Percentiles rank a stretch among this genome's conserved stretches.
phyloP scores from a whole-genome alignment of 2,329 filamentous ascomycete species.

The Mollisiaceae sp. region DNA sequence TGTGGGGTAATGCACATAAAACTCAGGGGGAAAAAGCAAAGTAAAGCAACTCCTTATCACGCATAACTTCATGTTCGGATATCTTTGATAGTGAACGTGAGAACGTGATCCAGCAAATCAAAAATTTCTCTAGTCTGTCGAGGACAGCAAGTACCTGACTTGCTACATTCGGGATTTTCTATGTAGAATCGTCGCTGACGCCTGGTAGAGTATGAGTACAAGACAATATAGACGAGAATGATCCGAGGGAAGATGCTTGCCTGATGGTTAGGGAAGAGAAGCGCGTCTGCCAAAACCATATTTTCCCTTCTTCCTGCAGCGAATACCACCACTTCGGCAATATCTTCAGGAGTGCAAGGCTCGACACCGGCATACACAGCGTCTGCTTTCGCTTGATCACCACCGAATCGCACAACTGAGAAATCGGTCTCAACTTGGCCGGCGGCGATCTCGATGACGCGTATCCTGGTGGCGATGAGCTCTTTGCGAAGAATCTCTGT shows the following conservation, averaged over 20 bases:
- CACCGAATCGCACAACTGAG: constrained; percentile 85
- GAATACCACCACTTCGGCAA: constrained; percentile 89
- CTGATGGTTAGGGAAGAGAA: constrained; percentile 89
- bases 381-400: constrained; percentile 86
- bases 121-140: background rate
- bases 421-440: constrained; percentile 97
- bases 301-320: constrained; percentile 83
- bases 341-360: constrained; percentile 85
- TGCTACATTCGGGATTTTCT: constrained; percentile 39
- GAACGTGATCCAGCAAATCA: background rate
- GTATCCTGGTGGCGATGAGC: constrained; percentile 77
- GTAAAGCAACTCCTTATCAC: background rate
- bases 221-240: background rate
- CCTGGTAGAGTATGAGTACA: constrained; percentile 29
- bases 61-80: background rate
- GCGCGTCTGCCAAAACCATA: constrained; percentile 84
- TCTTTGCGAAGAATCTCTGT: constrained; percentile 83
- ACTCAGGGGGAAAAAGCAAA: background rate
- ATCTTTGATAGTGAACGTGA: background rate
- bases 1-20: background rate
- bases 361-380: constrained; percentile 84
- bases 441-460: constrained; percentile 87
- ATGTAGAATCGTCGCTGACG: constrained; percentile 50
- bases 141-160: background rate
- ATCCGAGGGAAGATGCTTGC: constrained; percentile 51